Conservation (phyloP, 768 basidiomycete species). For the Rubroboletus satanas region DNA sequence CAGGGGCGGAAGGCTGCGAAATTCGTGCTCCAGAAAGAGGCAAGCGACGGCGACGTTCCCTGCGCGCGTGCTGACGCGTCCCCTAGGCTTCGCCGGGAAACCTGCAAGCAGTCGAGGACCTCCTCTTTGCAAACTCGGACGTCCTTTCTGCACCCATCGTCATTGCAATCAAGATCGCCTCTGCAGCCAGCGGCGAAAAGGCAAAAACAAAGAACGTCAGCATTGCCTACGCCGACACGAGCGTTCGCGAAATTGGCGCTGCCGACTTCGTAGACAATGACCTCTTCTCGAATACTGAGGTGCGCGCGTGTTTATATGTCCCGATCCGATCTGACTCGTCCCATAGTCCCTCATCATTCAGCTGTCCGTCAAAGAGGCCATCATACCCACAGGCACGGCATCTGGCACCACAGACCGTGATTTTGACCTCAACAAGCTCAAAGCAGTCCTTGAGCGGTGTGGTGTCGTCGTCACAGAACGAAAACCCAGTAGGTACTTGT, state of each 20-base stretch:
- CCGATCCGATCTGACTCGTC: not conserved
- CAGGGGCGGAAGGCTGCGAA: slow-evolving; percentile 71
- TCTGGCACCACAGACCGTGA: slow-evolving; percentile 77
- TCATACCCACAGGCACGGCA: slow-evolving; percentile 71
- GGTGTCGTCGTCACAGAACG: slow-evolving; percentile 87
- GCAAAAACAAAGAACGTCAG: slow-evolving; percentile 74
- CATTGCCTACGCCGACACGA: slow-evolving; percentile 89
- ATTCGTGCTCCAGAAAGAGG: slow-evolving; percentile 82
- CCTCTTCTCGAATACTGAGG: slow-evolving; percentile 93
- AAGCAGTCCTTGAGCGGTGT: slow-evolving; percentile 84
- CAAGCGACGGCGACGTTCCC: slow-evolving; percentile 25
- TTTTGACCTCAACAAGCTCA: slow-evolving; percentile 83
- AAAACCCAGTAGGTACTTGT: slow-evolving; percentile 62
- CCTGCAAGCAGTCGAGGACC: slow-evolving; percentile 70
- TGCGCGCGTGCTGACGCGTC: slow-evolving; percentile 12
- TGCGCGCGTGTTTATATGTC: slow-evolving; percentile 28
- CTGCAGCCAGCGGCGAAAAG: slow-evolving; percentile 46
- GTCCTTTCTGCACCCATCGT: slow-evolving; percentile 82
- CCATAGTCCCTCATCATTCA: slow-evolving; percentile 89
- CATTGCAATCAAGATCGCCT: slow-evolving; percentile 78
- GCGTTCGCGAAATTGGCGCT: slow-evolving; percentile 78
- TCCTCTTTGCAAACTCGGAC: slow-evolving; percentile 80
- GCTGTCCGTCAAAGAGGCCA: slow-evolving; percentile 93
- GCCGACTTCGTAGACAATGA: slow-evolving; percentile 94
- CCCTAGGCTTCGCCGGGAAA: slow-evolving; percentile 72